phyloP scores from a whole-genome alignment of 495 filamentous ascomycete genomes.

The Pyronema domesticum region DNA sequence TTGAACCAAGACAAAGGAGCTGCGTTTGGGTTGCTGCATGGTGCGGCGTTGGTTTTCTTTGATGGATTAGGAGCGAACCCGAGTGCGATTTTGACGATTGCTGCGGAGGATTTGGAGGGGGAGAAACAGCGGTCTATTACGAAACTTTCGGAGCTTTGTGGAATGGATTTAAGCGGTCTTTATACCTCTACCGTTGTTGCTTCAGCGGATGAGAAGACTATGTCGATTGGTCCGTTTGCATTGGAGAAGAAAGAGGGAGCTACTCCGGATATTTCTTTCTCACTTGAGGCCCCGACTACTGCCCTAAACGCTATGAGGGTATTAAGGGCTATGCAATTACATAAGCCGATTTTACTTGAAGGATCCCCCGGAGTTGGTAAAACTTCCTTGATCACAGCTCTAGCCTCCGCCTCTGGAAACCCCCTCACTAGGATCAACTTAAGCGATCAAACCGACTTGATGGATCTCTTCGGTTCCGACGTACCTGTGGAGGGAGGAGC shows the following conservation, averaged over 20 bases:
- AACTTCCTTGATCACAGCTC: conserved; percentile 73
- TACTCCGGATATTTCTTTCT: conserved; percentile 44
- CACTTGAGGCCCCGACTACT: conserved; percentile 75
- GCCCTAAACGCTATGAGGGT: conserved; percentile 78
- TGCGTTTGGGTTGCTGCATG: conserved; percentile 51
- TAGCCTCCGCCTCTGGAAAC: conserved; percentile 59
- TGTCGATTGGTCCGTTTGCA: conserved; percentile 57
- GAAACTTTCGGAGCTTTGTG: conserved; percentile 49
- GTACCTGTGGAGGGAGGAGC: conserved; percentile 79
- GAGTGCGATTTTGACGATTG: conserved; percentile 57
- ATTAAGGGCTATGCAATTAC: conserved; percentile 69
- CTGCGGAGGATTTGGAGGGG: conserved; percentile 29
- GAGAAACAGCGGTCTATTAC: conserved; percentile 56
- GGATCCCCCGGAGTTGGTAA: conserved; percentile 96
- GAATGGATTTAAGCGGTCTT: conserved; percentile 39
- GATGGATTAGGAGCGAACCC: conserved; percentile 91
- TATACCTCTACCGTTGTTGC: conserved; percentile 36
- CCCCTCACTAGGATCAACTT: conserved; percentile 85
- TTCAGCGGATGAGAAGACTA: conserved; percentile 29
- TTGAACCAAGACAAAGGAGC: conserved; percentile 33
- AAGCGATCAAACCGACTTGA: conserved; percentile 92
- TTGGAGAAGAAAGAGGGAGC: conserved; percentile 35
- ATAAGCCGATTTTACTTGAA: conserved; percentile 83
- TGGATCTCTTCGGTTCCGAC: conserved; percentile 95
- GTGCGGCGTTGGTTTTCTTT: conserved; percentile 87